Conservation (phyloP, 352 stramenopile species). For the Globisporangium iwayamae region DNA sequence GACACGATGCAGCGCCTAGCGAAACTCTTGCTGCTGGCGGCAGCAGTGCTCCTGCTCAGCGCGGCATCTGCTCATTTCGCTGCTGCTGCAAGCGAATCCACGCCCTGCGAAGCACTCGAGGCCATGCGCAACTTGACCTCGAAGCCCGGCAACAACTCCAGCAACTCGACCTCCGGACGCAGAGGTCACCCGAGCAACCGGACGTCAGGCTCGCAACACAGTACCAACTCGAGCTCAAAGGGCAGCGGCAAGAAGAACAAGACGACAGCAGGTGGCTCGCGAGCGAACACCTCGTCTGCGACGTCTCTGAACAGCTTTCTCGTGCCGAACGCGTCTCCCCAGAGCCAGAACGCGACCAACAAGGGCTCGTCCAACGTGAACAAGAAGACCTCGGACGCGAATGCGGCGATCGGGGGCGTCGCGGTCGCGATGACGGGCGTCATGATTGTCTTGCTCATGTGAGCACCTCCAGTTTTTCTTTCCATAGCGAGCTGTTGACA, state of each 20-base stretch:
- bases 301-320: not conserved
- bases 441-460: constrained; percentile 7
- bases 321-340: not conserved
- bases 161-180: not conserved
- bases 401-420: not conserved
- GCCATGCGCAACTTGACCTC: not conserved
- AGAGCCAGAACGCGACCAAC: not conserved
- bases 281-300: not conserved
- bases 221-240: not conserved
- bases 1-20: not conserved
- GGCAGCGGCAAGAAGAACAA: not conserved
- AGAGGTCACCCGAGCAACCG: not conserved
- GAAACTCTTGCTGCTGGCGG: not conserved
- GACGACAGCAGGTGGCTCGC: not conserved
- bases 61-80: not conserved
- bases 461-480: not conserved
- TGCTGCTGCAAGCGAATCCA: not conserved
- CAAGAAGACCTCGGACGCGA: not conserved
- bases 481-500: not conserved
- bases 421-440: constrained; percentile 5
- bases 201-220: not conserved
- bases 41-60: not conserved
- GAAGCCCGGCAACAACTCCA: not conserved
- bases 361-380: not conserved
- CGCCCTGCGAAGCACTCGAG: not conserved